These are phyloP conservation scores for Eucalyptus tenuipes DNA, from an alignment of 345 rosid genomes.

Conservation along the genomic window DNA sequence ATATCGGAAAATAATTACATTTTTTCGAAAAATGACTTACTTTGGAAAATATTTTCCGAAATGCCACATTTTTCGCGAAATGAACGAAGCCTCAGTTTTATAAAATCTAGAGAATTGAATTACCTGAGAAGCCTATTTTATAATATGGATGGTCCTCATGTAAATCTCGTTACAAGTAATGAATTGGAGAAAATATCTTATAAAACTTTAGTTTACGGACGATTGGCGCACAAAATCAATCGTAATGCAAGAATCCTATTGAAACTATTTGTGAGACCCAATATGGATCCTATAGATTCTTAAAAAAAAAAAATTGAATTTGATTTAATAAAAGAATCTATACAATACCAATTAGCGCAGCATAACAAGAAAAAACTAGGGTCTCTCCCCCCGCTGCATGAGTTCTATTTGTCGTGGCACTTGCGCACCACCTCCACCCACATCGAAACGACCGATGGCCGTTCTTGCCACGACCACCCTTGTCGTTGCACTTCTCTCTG, in stretches of 20 bases:
- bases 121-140: background rate
- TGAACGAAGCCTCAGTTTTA: too few species aligned
- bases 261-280: background rate
- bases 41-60: too few species aligned
- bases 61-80: too few species aligned
- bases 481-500: background rate
- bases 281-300: background rate
- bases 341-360: background rate
- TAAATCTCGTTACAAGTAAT: background rate
- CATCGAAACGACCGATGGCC: background rate
- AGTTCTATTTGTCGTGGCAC: too few species aligned
- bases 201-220: background rate
- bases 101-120: background rate
- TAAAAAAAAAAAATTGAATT: background rate
- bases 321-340: background rate
- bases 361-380: background rate
- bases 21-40: too few species aligned
- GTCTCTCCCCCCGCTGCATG: too few species aligned
- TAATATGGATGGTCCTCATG: fast-evolving
- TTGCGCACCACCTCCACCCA: background rate
- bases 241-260: background rate
- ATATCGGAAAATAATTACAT: too few species aligned
- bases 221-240: background rate
- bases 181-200: background rate
- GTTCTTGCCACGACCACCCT: background rate